Percentiles rank a stretch among this genome's conserved stretches.
These are phyloP conservation scores for Prorocentrum cordatum DNA, from an alignment of 169 alveolate species.

Conservation along the genomic window DNA sequence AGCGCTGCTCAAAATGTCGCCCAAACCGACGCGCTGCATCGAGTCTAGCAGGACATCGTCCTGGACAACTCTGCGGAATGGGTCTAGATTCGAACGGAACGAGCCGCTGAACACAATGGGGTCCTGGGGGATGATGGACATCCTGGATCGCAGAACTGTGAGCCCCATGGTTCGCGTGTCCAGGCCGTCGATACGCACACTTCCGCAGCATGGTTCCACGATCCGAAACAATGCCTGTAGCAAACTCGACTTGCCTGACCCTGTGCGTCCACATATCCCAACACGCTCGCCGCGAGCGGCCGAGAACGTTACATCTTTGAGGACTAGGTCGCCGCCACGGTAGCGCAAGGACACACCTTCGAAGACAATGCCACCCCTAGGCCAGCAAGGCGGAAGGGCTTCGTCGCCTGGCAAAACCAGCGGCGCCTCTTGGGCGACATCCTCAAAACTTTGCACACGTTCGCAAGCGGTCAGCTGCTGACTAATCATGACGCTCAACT, in stretches of 20 bases:
- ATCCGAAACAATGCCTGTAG: conserved; percentile 80
- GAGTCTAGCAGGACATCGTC: conserved; percentile 70
- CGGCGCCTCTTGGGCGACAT: conserved; percentile 11
- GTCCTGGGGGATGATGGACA: conserved; percentile 76
- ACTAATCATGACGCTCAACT: conserved; percentile 3
- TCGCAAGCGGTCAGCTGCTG: conserved; percentile 44
- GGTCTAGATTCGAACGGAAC: conserved; percentile 84
- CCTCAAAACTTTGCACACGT: conserved; percentile 17
- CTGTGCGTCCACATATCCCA: conserved; percentile 87
- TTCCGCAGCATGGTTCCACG: conserved; percentile 73
- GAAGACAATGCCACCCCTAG: not conserved
- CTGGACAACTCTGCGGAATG: conserved; percentile 76
- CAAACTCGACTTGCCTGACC: conserved; percentile 87
- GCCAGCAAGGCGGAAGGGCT: not conserved
- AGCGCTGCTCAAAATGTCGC: conserved; percentile 19
- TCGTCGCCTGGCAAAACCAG: not conserved
- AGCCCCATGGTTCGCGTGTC: conserved; percentile 72
- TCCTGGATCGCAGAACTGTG: conserved; percentile 69
- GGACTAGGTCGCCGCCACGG: conserved; percentile 52
- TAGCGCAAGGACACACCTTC: conserved; percentile 1
- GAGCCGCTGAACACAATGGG: conserved; percentile 79
- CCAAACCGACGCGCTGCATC: conserved; percentile 64
- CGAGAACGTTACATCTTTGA: conserved; percentile 76
- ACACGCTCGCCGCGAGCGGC: conserved; percentile 74
- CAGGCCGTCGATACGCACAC: conserved; percentile 75